Percentiles rank a stretch among this genome's conserved stretches.
phyloP scores from a whole-genome alignment of 140 eudicot genomes.

The Stevia rebaudiana region DNA sequence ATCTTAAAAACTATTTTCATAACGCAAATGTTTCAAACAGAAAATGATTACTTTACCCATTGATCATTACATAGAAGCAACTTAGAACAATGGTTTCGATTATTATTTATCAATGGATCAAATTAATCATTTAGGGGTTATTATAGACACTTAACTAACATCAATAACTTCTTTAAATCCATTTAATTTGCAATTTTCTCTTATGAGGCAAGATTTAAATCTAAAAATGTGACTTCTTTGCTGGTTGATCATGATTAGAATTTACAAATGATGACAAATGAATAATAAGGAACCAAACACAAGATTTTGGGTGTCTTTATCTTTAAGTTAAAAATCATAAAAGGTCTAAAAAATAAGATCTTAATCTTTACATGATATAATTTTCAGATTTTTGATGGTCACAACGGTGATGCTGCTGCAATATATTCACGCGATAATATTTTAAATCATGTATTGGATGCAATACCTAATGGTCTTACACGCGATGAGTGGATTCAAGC shows the following conservation, averaged over 20 bases:
- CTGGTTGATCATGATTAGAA: neutral
- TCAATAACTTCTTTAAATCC: neutral
- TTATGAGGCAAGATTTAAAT: neutral
- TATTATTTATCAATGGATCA: neutral
- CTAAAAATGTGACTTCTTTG: neutral
- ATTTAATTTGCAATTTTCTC: neutral
- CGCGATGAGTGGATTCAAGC: conserved; percentile 62
- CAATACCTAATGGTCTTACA: conserved; percentile 36
- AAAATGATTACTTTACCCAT: neutral
- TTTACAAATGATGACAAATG: neutral
- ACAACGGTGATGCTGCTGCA: conserved; percentile 54
- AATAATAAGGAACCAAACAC: neutral
- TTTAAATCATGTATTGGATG: conserved; percentile 42
- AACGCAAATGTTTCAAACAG: neutral
- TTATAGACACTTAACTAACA: neutral
- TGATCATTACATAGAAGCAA: neutral
- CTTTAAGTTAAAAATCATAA: neutral
- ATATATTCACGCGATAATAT: conserved; percentile 41
- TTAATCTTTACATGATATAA: neutral
- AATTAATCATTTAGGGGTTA: neutral
- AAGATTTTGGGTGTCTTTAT: neutral
- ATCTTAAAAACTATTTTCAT: too few relatives aligned
- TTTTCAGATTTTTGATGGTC: conserved; percentile 53
- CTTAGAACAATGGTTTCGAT: neutral
- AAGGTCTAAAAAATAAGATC: neutral